A percentile compares a stretch with the other conserved stretches of the same genome.
Evolutionary conservation across 257 asterid genomes (phyloP).

Genomic region (Solanum appendiculatum): DNA sequence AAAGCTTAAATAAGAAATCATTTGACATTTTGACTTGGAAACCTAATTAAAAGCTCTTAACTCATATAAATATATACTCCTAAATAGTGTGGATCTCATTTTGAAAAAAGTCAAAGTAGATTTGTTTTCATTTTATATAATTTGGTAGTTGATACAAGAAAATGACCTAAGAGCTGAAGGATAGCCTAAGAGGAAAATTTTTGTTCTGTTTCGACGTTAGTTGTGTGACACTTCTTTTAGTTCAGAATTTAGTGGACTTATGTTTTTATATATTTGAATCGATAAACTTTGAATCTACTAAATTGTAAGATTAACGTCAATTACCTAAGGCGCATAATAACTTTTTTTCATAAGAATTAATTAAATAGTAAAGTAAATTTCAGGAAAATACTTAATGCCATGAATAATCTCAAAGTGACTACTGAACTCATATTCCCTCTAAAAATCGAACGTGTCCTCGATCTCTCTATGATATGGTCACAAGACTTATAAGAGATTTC

Average conservation of each 20-base stretch:
- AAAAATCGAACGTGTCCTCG: neutral
- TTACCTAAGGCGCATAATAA: neutral
- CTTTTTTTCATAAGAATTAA: too few species aligned
- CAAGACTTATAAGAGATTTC: neutral
- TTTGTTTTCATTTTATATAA: neutral
- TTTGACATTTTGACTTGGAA: constrained; percentile 41
- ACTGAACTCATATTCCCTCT: neutral
- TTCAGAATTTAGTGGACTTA: neutral
- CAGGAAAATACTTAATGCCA: neutral
- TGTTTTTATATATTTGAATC: neutral
- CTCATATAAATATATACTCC: neutral
- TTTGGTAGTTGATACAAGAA: neutral
- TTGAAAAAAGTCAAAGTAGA: neutral
- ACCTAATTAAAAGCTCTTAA: neutral
- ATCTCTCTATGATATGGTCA: neutral
- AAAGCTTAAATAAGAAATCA: constrained; percentile 24
- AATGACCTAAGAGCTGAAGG: neutral
- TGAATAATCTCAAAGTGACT: neutral
- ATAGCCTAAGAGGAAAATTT: neutral
- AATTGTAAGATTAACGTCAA: neutral
- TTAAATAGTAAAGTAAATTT: neutral
- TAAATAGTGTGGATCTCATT: neutral
- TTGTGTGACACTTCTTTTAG: neutral
- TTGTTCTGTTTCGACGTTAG: neutral
- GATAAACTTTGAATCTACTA: neutral